These are phyloP conservation scores for Quaeritorhiza haematococci DNA, from an alignment of 371 early-diverging fungal species.

Conservation along the genomic window DNA sequence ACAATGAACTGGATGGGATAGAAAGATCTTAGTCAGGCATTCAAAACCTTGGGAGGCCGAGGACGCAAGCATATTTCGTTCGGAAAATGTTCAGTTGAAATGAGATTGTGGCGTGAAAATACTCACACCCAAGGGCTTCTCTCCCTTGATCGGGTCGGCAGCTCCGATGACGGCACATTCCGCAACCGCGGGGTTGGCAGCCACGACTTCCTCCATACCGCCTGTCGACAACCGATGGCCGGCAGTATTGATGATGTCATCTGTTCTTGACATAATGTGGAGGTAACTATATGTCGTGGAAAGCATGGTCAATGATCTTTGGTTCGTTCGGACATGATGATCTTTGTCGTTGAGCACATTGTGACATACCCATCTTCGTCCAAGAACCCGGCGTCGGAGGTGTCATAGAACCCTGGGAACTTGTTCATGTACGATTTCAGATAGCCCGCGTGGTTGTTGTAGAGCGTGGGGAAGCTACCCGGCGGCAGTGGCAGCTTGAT, in stretches of 20 bases:
- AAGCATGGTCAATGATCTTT: no score
- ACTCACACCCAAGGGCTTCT: constrained; percentile 31
- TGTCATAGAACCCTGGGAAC: constrained; percentile 77
- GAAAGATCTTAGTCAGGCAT: constrained; percentile 1
- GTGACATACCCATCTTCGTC: constrained; percentile 58
- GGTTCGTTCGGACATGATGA: no score
- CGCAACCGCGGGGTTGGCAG: constrained; percentile 69
- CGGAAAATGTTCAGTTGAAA: no score
- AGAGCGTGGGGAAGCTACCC: constrained; percentile 67
- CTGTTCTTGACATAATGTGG: background rate
- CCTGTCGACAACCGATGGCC: constrained; percentile 96
- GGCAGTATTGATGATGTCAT: constrained; percentile 95
- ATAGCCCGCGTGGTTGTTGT: constrained; percentile 85
- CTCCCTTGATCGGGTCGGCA: constrained; percentile 89
- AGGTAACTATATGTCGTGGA: no score
- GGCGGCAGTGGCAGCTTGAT: constrained; percentile 79
- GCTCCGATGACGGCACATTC: constrained; percentile 95
- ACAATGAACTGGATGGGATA: constrained; percentile 17
- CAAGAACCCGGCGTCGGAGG: constrained; percentile 77
- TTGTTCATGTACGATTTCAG: constrained; percentile 83
- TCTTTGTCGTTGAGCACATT: no score
- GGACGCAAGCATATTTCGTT: background rate
- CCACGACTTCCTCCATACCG: constrained; percentile 65
- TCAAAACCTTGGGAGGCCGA: background rate
- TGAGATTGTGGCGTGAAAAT: no score